phyloP scores from a whole-genome alignment of 768 basidiomycete species.

The Holtermannia corniformis region DNA sequence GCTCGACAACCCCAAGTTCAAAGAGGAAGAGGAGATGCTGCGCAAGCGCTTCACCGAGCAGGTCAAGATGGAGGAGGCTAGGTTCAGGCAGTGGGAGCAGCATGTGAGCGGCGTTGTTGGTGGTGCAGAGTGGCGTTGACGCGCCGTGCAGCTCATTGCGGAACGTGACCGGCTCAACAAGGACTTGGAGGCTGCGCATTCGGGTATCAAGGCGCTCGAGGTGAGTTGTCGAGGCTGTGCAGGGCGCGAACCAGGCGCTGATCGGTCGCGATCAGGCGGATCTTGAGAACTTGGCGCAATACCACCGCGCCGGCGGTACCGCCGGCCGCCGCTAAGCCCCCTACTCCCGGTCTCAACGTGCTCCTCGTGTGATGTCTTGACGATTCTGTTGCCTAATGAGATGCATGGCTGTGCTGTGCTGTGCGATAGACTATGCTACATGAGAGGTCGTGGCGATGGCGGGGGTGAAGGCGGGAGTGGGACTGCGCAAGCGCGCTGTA shows the following conservation, averaged over 20 bases:
- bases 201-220: slow-evolving; percentile 40
- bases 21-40: slow-evolving; percentile 95
- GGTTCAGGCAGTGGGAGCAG: slow-evolving; percentile 99
- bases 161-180: slow-evolving; percentile 99
- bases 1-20: slow-evolving; percentile 98
- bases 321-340: slow-evolving; percentile 24
- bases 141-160: slow-evolving; percentile 67
- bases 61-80: slow-evolving; percentile 94
- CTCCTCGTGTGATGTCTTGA: background rate
- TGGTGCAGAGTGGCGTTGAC: background rate
- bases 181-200: slow-evolving; percentile 74
- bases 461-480: slow-evolving; percentile 27
- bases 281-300: slow-evolving; percentile 35
- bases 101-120: slow-evolving; percentile 54
- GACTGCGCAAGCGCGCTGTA: slow-evolving; percentile 13
- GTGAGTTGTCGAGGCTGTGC: slow-evolving; percentile 13
- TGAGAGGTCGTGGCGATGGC: slow-evolving; percentile 8
- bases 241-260: background rate
- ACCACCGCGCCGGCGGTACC: slow-evolving; percentile 36
- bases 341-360: background rate
- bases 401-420: no score
- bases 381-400: background rate
- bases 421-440: no score
- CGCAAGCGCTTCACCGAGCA: slow-evolving; percentile 98
- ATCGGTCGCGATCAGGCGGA: slow-evolving; percentile 24